phyloP scores from a whole-genome alignment of 2,329 filamentous ascomycete genomes.

The Corniculantispora saksenae region DNA sequence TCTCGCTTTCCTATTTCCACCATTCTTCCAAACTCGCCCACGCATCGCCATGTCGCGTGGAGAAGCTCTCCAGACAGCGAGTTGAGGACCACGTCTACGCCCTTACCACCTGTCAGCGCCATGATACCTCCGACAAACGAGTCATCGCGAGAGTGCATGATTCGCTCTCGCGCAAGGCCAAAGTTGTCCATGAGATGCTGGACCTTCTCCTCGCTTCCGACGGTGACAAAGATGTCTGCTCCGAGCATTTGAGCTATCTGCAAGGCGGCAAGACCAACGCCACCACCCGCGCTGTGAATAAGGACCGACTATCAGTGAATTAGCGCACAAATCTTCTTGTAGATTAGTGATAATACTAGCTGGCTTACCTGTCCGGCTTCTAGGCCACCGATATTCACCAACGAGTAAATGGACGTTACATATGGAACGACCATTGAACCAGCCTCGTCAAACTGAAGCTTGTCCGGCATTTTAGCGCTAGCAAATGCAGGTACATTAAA shows the following conservation, averaged over 20 bases:
- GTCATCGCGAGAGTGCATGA: slow-evolving; percentile 32
- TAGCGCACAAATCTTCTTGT: slow-evolving; percentile 35
- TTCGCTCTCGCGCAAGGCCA: slow-evolving; percentile 31
- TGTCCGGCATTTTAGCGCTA: slow-evolving; percentile 36
- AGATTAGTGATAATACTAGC: slow-evolving; percentile 31
- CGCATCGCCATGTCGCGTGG: too few relatives aligned
- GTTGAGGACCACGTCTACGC: too few relatives aligned
- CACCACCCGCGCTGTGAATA: slow-evolving; percentile 36
- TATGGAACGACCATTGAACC: slow-evolving; percentile 38
- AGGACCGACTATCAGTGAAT: slow-evolving; percentile 33
- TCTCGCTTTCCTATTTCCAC: slow-evolving; percentile 27
- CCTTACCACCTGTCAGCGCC: too few relatives aligned
- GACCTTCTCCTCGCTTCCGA: slow-evolving; percentile 32
- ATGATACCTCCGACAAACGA: slow-evolving; percentile 26
- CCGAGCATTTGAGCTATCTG: slow-evolving; percentile 29
- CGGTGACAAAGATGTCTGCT: slow-evolving; percentile 32
- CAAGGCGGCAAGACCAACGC: slow-evolving; percentile 34
- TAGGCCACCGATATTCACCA: background rate
- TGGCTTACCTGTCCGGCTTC: background rate
- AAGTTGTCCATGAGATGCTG: slow-evolving; percentile 29
- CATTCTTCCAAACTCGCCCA: too few relatives aligned
- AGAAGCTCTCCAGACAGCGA: too few relatives aligned
- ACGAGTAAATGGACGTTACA: slow-evolving; percentile 30
- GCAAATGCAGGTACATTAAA: slow-evolving; percentile 27
- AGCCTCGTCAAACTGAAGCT: slow-evolving; percentile 36